Evolutionary conservation across 257 asterid genomes (phyloP).

Genomic region (Petrea volubilis): DNA sequence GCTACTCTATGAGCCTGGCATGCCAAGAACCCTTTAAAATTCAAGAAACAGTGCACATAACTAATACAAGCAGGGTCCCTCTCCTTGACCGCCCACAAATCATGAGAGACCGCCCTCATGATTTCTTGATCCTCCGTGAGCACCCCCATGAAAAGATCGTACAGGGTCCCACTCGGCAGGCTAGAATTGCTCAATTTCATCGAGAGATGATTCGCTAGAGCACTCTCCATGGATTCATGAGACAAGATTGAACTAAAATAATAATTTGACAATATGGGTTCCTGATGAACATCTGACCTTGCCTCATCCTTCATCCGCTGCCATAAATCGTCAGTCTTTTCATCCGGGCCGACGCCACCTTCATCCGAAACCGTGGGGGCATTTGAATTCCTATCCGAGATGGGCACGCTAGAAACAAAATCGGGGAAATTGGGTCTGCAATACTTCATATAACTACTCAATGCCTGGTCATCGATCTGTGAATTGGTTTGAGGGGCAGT

Average conservation of each 20-base stretch:
- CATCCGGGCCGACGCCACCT: constrained; percentile 1
- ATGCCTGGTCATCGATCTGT: constrained; percentile 23
- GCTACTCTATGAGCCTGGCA: constrained; percentile 50
- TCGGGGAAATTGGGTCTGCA: constrained; percentile 33
- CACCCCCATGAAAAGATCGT: constrained; percentile 40
- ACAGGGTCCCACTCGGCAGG: constrained; percentile 36
- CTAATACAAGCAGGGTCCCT: constrained; percentile 59
- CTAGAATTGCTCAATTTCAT: constrained; percentile 46
- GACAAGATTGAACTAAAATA: constrained; percentile 36
- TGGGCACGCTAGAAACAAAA: constrained; percentile 19
- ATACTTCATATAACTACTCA: constrained; percentile 19
- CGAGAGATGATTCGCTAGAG: constrained; percentile 38
- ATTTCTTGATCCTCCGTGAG: constrained; percentile 38
- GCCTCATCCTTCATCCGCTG: constrained; percentile 46
- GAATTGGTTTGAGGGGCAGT: constrained; percentile 28
- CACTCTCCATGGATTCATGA: constrained; percentile 41
- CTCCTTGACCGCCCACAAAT: constrained; percentile 51
- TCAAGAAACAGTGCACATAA: constrained; percentile 48
- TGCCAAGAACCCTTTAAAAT: constrained; percentile 48
- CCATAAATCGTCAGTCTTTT: constrained; percentile 36
- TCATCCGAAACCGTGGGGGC: constrained; percentile 1
- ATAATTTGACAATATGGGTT: constrained; percentile 41
- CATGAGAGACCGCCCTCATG: constrained; percentile 33
- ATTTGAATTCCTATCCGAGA: background rate
- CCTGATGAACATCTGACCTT: constrained; percentile 38